These are phyloP conservation scores for Striga hermonthica DNA, from an alignment of 305 asterid genomes.

Conservation along the genomic window DNA sequence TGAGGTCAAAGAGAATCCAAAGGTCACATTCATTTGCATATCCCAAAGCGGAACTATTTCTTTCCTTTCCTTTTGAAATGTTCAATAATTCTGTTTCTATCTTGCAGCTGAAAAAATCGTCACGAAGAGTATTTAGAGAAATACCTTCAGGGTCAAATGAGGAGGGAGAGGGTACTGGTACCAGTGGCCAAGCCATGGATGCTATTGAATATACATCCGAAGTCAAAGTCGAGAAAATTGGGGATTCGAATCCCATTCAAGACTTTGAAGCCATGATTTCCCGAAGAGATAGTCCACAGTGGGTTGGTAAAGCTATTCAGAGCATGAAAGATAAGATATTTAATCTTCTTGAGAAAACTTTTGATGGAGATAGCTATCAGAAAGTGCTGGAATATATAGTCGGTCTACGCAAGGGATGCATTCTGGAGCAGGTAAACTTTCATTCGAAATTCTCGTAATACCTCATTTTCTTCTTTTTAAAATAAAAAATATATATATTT, in stretches of 20 bases:
- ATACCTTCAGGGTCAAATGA: conserved; percentile 71
- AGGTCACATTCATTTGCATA: conserved; percentile 42
- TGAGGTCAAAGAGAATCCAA: conserved; percentile 86
- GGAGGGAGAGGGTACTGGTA: conserved; percentile 44
- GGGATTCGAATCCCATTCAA: conserved; percentile 64
- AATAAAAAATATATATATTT: too few species aligned
- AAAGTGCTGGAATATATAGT: conserved; percentile 66
- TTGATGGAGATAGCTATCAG: conserved; percentile 52
- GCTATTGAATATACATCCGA: conserved; percentile 47
- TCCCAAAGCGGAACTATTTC: conserved; percentile 15
- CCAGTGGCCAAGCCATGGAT: conserved; percentile 52
- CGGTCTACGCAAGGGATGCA: conserved; percentile 85
- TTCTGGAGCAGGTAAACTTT: conserved; percentile 66
- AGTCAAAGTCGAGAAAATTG: conserved; percentile 55
- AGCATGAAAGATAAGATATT: conserved; percentile 63
- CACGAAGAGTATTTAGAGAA: conserved; percentile 58
- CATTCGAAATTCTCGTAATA: background rate
- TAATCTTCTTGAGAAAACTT: conserved; percentile 60
- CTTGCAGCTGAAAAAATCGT: conserved; percentile 79
- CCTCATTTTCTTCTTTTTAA: background rate
- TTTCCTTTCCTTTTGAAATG: conserved; percentile 12
- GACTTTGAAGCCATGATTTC: conserved; percentile 88
- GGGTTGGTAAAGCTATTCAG: conserved; percentile 74
- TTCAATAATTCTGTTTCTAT: conserved; percentile 7
- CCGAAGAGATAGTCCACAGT: conserved; percentile 76